Evolutionary conservation across 139 green algal species (phyloP).

Genomic region (Deuterostichococcus epilithicus): DNA sequence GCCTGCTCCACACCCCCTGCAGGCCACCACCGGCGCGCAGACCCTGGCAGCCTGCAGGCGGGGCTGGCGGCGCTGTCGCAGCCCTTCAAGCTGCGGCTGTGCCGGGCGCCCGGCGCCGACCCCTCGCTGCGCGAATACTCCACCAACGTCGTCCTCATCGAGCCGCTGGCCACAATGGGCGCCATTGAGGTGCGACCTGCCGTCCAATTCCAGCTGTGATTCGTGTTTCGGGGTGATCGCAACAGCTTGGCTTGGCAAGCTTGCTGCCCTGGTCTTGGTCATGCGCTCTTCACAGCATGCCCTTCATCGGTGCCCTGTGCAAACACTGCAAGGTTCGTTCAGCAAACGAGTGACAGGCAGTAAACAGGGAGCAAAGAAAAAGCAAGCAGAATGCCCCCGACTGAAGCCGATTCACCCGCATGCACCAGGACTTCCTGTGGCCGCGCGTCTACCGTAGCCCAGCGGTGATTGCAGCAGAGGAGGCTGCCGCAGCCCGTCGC

Average conservation of each 20-base stretch:
- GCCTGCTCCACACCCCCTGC: not conserved
- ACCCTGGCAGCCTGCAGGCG: conserved; percentile 42
- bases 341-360: no score
- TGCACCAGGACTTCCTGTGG: conserved; percentile 91
- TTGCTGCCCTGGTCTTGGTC: no score
- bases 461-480: not conserved
- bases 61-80: conserved; percentile 77
- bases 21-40: conserved; percentile 11
- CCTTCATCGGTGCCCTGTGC: no score
- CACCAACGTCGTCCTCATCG: conserved; percentile 89
- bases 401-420: no score
- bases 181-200: conserved; percentile 66
- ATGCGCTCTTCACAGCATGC: no score
- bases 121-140: conserved; percentile 75
- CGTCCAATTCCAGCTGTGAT: no score
- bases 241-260: no score
- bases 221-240: no score
- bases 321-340: no score
- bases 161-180: conserved; percentile 88
- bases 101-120: conserved; percentile 20
- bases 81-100: conserved; percentile 90
- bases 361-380: no score
- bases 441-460: conserved; percentile 58
- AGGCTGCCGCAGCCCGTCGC: not conserved
- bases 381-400: no score